phyloP scores from a whole-genome alignment of 176 grass and related monocot species.

The Carex kokanica region DNA sequence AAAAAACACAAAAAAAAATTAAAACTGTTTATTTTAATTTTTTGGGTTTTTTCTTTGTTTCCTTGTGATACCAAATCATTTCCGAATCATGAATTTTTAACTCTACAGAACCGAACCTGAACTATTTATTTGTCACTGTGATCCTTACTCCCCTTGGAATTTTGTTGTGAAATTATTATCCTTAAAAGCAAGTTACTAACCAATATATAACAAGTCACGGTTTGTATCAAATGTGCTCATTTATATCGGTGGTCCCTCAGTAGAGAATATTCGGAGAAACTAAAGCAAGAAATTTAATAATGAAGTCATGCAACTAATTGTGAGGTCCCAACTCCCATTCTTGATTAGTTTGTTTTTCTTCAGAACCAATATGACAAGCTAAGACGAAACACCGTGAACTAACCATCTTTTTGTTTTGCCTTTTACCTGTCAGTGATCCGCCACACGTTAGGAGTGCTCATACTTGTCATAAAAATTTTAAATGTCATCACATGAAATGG shows the following conservation, averaged over 20 bases:
- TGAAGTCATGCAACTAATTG: not conserved
- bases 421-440: not conserved
- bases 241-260: not conserved
- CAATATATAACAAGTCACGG: not conserved
- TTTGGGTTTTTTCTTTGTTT: too few species aligned
- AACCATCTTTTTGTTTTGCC: too few species aligned
- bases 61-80: too few species aligned
- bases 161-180: not conserved
- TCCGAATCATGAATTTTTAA: too few species aligned
- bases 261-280: not conserved
- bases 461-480: not conserved
- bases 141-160: not conserved
- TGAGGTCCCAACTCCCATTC: not conserved
- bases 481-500: not conserved
- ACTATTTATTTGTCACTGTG: too few species aligned
- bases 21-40: too few species aligned
- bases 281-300: not conserved
- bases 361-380: not conserved
- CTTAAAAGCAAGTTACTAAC: not conserved
- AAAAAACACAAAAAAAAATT: too few species aligned
- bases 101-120: accelerated
- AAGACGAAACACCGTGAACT: not conserved
- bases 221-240: not conserved
- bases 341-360: not conserved
- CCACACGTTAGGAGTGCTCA: not conserved